phyloP scores from a whole-genome alignment of 805 yeast species.

The Maudiozyma turicensis region DNA sequence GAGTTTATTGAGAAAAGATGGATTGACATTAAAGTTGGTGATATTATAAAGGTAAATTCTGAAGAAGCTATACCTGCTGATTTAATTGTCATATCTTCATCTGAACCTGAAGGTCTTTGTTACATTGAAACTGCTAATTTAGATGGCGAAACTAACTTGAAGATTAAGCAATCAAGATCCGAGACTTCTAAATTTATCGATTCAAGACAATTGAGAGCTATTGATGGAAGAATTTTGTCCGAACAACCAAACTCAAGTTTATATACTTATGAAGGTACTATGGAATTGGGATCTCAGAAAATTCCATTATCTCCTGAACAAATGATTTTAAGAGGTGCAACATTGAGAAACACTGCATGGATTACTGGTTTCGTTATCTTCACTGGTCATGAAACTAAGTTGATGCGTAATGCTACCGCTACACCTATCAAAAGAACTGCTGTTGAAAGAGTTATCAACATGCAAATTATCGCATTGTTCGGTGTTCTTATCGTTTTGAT shows the following conservation, averaged over 20 bases:
- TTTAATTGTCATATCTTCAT: slow-evolving; percentile 69
- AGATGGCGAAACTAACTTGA: slow-evolving; percentile 95
- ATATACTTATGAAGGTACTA: slow-evolving; percentile 90
- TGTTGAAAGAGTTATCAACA: slow-evolving; percentile 87
- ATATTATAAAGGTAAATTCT: slow-evolving; percentile 70
- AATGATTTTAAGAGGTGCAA: slow-evolving; percentile 88
- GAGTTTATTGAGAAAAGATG: slow-evolving; percentile 60
- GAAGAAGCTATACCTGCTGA: slow-evolving; percentile 96
- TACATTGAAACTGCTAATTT: slow-evolving; percentile 95
- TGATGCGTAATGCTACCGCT: slow-evolving; percentile 98
- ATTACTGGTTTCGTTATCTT: slow-evolving; percentile 86
- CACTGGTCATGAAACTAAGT: slow-evolving; percentile 96
- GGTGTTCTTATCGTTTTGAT: slow-evolving; percentile 67
- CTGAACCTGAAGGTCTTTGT: slow-evolving; percentile 97
- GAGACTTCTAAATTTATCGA: slow-evolving; percentile 70
- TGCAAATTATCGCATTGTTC: slow-evolving; percentile 84
- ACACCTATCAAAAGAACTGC: slow-evolving; percentile 96
- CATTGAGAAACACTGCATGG: slow-evolving; percentile 90
- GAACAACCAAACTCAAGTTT: slow-evolving; percentile 92
- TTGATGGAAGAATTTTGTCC: slow-evolving; percentile 57
- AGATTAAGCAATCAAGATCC: slow-evolving; percentile 77
- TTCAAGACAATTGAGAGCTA: slow-evolving; percentile 44
- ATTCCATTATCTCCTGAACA: slow-evolving; percentile 86
- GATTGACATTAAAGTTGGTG: slow-evolving; percentile 88
- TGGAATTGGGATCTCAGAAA: slow-evolving; percentile 42